Base-by-base conservation (phyloP, 805 yeast genomes). In the Phaffomyces opuntiae region DNA sequence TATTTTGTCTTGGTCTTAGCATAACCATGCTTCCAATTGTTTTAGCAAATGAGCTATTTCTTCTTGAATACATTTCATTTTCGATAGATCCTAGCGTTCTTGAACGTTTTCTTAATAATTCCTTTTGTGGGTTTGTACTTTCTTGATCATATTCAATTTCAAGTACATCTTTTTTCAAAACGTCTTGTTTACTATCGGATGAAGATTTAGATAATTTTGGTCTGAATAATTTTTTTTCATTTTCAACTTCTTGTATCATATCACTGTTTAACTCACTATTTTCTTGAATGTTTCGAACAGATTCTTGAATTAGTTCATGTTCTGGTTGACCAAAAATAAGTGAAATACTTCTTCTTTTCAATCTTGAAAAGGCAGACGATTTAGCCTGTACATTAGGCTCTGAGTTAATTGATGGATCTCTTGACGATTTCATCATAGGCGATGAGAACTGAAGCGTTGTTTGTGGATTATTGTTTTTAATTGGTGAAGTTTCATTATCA, bases 31-130 rank as follows among this genome's bases (percentile, higher is more conserved):
- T 66, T 36, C 67, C 67, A 17, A 69, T 46, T 0, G 71, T 63
- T 45, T 61, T 67, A 1, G 65, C 72, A 11, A 69, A 49, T 0
- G 72, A 66, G 8, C 67, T 67, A 35, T 35, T 35, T 52, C 70
- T 53, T 37, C 62, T 64, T 9, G 65, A 57, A 39, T 55, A 54
- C 0, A 53, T 41, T 17, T 54, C 58, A 31, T 53, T 48, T 13
- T 59, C 63, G 7, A 55, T 39, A 1, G 61, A 55, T 1, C 62
- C 62, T 26, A 58, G 36, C 0, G 63, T 59, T 19, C 51, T 53
- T 6, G 61, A 55, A 7, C 63, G 46, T 34, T 49, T 54, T 36
- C 63, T 46, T 13, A 39, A n/a, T 4, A 53, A 21, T 7, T 54
- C 55, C n/a, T 51, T 45, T 14, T 41, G 39, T 9, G 45, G 21